Percentiles rank a stretch among this genome's conserved stretches.
Conservation (phyloP, 2,329 filamentous ascomycete genomes). For the Exserohilum rostratum region DNA sequence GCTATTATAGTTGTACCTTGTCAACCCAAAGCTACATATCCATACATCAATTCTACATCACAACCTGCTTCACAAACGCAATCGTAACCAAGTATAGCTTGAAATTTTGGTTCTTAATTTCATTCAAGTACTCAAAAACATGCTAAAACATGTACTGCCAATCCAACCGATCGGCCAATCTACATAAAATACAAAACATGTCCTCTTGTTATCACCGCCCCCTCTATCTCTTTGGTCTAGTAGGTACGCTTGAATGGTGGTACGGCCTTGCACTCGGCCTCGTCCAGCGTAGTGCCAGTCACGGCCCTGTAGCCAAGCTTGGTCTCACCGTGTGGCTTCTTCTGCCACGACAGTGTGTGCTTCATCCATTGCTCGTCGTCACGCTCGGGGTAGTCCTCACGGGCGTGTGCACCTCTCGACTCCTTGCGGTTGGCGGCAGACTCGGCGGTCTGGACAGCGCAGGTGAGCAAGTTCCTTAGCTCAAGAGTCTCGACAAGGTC, state of each 20-base stretch:
- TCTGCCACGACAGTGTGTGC: constrained; percentile 97
- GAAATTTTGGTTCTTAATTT: constrained; percentile 1
- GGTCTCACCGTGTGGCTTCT: constrained; percentile 83
- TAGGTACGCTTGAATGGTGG: constrained; percentile 96
- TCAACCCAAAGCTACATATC: too few relatives aligned
- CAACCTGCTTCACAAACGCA: background rate
- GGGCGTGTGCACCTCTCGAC: constrained; percentile 93
- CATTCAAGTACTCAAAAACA: constrained; percentile 6
- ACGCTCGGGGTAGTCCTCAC: constrained; percentile 94
- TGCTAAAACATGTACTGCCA: constrained; percentile 16
- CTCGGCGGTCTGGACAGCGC: constrained; percentile 92
- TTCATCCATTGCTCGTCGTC: constrained; percentile 99
- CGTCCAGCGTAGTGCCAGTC: constrained; percentile 82
- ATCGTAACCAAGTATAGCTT: background rate
- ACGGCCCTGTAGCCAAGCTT: constrained; percentile 88
- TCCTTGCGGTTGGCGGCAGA: constrained; percentile 94
- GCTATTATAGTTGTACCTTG: too few relatives aligned
- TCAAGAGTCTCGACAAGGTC: constrained; percentile 96
- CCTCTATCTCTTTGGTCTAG: constrained; percentile 56
- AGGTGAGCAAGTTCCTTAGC: constrained; percentile 92
- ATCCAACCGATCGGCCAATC: constrained; percentile 35
- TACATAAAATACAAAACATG: constrained; percentile 45
- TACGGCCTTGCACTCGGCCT: constrained; percentile 94
- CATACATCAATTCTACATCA: background rate
- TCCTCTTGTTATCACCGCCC: constrained; percentile 5